These are phyloP conservation scores for Mangifera indica DNA, from an alignment of 345 rosid species.

Conservation along the genomic window DNA sequence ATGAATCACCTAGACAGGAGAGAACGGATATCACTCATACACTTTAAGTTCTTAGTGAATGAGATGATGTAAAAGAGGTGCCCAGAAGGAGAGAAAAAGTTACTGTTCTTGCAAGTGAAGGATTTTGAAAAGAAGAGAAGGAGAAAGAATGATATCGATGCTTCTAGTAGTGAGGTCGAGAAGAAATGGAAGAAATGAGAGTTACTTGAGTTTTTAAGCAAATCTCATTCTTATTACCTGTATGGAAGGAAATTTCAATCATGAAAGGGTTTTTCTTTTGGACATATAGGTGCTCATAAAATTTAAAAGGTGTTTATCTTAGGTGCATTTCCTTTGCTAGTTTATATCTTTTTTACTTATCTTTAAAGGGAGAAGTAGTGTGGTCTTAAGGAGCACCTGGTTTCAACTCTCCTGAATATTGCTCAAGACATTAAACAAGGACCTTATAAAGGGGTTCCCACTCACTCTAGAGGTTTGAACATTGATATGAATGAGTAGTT, in stretches of 20 bases:
- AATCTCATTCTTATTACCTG: conserved; percentile 14
- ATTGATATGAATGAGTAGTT: conserved; percentile 19
- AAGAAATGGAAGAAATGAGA: neutral
- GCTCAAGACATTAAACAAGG: neutral
- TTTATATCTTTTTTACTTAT: conserved; percentile 14
- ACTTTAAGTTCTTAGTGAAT: no score
- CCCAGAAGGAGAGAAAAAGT: no score
- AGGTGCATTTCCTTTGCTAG: conserved; percentile 35
- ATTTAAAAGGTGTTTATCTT: conserved; percentile 1
- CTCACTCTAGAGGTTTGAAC: neutral
- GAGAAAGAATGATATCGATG: neutral
- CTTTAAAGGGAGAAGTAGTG: neutral
- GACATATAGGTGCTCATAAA: conserved; percentile 37
- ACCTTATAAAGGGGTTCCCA: neutral
- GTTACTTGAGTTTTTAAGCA: conserved; percentile 16
- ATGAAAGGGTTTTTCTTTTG: conserved; percentile 38
- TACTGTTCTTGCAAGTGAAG: neutral
- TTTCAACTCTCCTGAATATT: neutral
- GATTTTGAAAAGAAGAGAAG: neutral
- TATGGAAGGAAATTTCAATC: conserved; percentile 25
- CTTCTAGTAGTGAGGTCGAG: neutral
- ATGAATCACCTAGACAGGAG: neutral
- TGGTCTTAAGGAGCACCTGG: neutral
- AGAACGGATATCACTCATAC: no score
- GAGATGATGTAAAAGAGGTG: no score